phyloP scores from a whole-genome alignment of 768 basidiomycete genomes.

The Podaxis sp. region DNA sequence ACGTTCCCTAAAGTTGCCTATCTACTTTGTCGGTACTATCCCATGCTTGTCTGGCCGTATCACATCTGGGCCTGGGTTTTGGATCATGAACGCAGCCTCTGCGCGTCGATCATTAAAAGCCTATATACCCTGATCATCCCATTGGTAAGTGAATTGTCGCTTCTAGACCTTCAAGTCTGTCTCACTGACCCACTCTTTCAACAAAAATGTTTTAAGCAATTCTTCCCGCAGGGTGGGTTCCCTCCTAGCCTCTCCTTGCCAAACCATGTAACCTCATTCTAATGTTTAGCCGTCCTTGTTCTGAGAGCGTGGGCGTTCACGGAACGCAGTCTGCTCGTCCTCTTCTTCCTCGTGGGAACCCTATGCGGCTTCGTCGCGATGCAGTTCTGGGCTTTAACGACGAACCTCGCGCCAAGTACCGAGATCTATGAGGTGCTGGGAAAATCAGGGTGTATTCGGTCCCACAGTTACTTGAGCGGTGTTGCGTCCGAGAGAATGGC shows the following conservation, averaged over 20 bases:
- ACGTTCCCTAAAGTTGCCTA: background rate
- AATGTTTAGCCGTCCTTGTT: background rate
- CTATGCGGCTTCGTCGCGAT: background rate
- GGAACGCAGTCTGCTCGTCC: background rate
- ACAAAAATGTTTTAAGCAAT: background rate
- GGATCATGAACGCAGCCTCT: background rate
- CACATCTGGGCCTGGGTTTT: background rate
- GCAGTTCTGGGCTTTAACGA: background rate
- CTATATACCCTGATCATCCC: background rate
- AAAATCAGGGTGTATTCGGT: background rate
- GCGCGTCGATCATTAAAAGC: background rate
- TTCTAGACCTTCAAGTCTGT: background rate
- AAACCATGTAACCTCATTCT: background rate
- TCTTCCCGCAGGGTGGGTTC: background rate
- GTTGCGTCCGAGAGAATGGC: background rate
- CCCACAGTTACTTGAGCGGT: background rate
- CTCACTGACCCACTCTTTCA: no score
- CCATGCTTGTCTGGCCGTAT: background rate
- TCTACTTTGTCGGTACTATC: background rate
- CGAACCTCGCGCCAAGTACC: background rate
- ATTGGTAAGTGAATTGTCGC: background rate
- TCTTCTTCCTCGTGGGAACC: background rate
- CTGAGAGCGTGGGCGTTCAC: background rate
- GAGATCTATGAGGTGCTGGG: background rate
- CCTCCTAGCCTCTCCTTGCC: background rate